phyloP scores from a whole-genome alignment of 2,329 filamentous ascomycete genomes.

The Cephalotrichum gorgonifer region DNA sequence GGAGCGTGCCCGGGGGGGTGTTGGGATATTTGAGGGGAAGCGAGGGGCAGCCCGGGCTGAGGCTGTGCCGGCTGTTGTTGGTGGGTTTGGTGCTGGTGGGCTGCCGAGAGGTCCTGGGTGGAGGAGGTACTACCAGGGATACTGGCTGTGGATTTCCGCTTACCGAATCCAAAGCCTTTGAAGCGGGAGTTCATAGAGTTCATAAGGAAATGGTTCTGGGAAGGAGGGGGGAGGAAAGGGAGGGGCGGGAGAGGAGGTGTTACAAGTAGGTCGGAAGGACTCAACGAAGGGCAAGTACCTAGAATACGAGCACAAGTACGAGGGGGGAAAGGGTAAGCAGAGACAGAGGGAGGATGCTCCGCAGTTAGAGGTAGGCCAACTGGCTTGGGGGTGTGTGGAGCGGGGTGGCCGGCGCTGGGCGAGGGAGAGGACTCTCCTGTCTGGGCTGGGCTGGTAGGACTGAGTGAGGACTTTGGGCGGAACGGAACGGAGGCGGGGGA shows the following conservation, averaged over 20 bases:
- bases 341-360: neutral
- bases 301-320: neutral
- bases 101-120: conserved; percentile 4
- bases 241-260: no score
- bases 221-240: conserved; percentile 5
- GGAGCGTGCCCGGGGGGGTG: conserved; percentile 22
- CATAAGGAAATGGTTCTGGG: conserved; percentile 30
- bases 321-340: neutral
- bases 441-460: no score
- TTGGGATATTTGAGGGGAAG: conserved; percentile 31
- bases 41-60: conserved; percentile 2
- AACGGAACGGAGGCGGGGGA: no score
- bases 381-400: no score
- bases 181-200: conserved; percentile 73
- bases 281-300: neutral
- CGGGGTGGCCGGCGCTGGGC: no score
- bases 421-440: no score
- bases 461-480: no score
- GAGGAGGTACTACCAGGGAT: conserved; percentile 25
- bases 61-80: conserved; percentile 2
- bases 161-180: conserved; percentile 72
- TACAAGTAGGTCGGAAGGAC: no score
- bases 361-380: no score
- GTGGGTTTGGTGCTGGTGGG: conserved; percentile 3
- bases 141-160: conserved; percentile 61